A percentile compares a stretch with the other conserved stretches of the same genome.
phyloP scores from a whole-genome alignment of 352 stramenopile species.

The Pythium dissimile region DNA sequence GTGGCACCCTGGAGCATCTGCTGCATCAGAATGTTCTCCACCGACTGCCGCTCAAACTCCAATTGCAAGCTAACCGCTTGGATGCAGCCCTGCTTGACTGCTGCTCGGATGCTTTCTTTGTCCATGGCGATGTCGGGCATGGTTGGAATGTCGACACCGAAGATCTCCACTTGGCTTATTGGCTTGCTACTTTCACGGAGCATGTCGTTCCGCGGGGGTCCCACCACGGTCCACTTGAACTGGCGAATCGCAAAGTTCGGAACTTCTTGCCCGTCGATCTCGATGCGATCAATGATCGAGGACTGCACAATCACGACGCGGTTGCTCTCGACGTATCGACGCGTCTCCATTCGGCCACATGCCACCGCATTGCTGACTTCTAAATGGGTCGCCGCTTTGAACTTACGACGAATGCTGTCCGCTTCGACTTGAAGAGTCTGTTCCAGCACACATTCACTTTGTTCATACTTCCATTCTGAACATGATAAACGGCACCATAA shows the following conservation, averaged over 20 bases:
- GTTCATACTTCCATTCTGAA: no score
- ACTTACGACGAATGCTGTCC: conserved; percentile 1
- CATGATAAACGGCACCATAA: no score
- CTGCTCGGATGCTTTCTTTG: not conserved
- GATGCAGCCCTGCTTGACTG: conserved; percentile 5
- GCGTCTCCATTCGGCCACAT: conserved; percentile 3
- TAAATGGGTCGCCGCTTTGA: not conserved
- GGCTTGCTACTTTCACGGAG: not conserved
- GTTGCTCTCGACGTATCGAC: conserved; percentile 3
- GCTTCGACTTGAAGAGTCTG: conserved; percentile 2
- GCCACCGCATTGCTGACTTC: not conserved
- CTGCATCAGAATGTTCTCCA: conserved; percentile 15
- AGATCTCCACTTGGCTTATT: conserved; percentile 12
- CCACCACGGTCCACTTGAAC: conserved; percentile 13
- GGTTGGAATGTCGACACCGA: not conserved
- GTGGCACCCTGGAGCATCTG: not conserved
- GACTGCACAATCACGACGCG: conserved; percentile 14
- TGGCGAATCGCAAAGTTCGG: conserved; percentile 7
- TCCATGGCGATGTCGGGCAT: not conserved
- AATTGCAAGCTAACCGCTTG: conserved; percentile 6
- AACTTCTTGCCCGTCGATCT: not conserved
- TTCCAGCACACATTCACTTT: no score
- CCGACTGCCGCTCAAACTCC: conserved; percentile 12
- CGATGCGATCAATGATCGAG: conserved; percentile 10
- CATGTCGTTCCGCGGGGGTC: not conserved